Base-by-base conservation (phyloP, 164 flowering plant genomes). In the Malania oleifera region DNA sequence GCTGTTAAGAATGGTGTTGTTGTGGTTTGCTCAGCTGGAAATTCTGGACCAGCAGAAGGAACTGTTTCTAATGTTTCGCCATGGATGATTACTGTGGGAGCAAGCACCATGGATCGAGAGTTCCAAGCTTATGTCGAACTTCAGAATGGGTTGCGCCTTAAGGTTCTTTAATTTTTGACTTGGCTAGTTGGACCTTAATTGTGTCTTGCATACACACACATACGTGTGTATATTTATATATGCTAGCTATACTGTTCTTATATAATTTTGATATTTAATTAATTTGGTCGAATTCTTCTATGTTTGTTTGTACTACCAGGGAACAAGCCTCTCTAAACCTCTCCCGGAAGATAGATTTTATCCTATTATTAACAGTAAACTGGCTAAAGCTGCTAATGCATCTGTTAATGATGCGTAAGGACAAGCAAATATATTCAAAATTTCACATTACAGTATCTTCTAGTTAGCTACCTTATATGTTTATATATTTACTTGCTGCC, bases 21-120 rank as follows among this genome's bases (percentile, higher is more conserved):
- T 8, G 84, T 84, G 0, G 77, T 77, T 0, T 62, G 64, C 65
- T 72, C 89, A 3, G 87, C 78, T 0, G 89, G 83, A 7, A 86
- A 86, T 49, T 20, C 37, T 12, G 86, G 86, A 1, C 83, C 85
- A 0, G 0, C 1, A 0, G 43, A 43, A 0, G 76, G 70, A 10
- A 61, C 77, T 14, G 82, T 78, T 1, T 18, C 67, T 1, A 83
- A 78, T 23, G 40, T 68, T 23, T 49, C 87, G 0, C 87, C 92
- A 0, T 83, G 93, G 93, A 68, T 86, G 6, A 19, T 83, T 0
- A 82, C 87, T 0, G 85, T 86, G 13, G 93, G 70, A 7, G 93
- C 93, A 1, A 83, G 85, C 60, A 83, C 84, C 7, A 55, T 77
- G 52, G 93, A 86, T 35, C 59, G 88, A 2, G 75, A 77, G 54